These are phyloP conservation scores for Thuidium tamariscinum DNA, from an alignment of 225 moss, liverwort and hornwort species.

Conservation along the genomic window DNA sequence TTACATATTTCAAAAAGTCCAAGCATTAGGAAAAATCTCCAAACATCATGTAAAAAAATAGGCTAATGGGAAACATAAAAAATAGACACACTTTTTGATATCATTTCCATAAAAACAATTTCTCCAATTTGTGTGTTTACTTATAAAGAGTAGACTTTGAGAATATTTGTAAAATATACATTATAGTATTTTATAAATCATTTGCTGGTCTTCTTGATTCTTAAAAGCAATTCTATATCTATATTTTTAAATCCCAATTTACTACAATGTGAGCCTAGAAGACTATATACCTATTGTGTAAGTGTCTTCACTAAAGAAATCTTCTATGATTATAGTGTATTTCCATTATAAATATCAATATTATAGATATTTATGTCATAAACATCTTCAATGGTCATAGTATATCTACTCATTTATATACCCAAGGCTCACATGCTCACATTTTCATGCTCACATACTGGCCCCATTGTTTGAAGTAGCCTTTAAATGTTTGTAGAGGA, in stretches of 20 bases:
- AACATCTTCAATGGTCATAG: too few relatives aligned
- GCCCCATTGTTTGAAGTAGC: neutral
- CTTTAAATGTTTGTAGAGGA: neutral
- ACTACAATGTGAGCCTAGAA: too few relatives aligned
- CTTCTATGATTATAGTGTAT: too few relatives aligned
- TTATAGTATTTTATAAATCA: neutral
- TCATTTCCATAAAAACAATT: neutral
- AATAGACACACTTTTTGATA: neutral
- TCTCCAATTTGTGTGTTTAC: accelerated
- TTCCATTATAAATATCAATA: too few relatives aligned
- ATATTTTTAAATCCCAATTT: neutral
- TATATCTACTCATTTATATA: too few relatives aligned
- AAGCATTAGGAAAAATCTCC: neutral
- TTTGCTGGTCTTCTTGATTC: neutral
- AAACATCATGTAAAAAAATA: neutral
- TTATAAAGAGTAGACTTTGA: neutral
- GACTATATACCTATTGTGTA: too few relatives aligned
- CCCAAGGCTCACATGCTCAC: too few relatives aligned
- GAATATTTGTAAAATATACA: neutral
- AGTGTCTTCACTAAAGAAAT: too few relatives aligned
- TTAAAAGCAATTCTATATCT: neutral
- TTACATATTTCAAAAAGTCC: neutral
- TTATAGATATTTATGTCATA: too few relatives aligned
- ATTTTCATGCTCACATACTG: too few relatives aligned
- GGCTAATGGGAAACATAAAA: neutral